Percentiles rank a stretch among this genome's conserved stretches.
Conservation (phyloP, 306 rosid species). For the Quercus wislizeni region DNA sequence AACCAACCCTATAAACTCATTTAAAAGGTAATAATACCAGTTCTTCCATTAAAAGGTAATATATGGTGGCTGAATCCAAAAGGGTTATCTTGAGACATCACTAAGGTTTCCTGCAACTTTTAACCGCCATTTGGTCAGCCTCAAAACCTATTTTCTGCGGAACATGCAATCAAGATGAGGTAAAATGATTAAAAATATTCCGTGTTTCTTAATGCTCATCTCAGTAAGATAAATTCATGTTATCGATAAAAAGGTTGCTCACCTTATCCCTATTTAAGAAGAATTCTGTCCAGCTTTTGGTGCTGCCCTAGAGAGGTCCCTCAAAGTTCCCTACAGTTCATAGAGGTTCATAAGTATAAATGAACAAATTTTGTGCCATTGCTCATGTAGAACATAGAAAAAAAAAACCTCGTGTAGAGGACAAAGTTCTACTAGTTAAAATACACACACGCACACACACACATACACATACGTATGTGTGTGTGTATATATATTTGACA, state of each 20-base stretch:
- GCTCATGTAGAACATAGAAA: too few species aligned
- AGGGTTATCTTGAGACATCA: constrained; percentile 16
- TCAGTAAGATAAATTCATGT: neutral
- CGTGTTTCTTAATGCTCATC: neutral
- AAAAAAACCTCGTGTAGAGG: too few species aligned
- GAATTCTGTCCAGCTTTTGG: constrained; percentile 43
- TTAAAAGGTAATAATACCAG: neutral
- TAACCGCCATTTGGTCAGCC: constrained; percentile 30
- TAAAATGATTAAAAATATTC: neutral
- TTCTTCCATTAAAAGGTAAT: neutral
- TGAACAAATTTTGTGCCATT: neutral
- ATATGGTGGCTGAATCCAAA: neutral
- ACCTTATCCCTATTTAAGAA: constrained; percentile 50
- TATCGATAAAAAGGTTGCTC: neutral
- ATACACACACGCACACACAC: too few species aligned
- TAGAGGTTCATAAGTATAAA: constrained; percentile 4
- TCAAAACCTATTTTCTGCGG: constrained; percentile 41
- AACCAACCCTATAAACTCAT: neutral
- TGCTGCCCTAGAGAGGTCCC: constrained; percentile 60
- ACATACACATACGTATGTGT: too few species aligned
- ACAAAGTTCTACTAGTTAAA: too few species aligned
- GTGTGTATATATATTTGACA: too few species aligned
- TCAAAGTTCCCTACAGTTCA: constrained; percentile 57
- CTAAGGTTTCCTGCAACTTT: constrained; percentile 27
- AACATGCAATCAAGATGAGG: neutral